Evolutionary conservation across 2,329 filamentous ascomycete species (phyloP).

Genomic region (Xylariaceae sp.): DNA sequence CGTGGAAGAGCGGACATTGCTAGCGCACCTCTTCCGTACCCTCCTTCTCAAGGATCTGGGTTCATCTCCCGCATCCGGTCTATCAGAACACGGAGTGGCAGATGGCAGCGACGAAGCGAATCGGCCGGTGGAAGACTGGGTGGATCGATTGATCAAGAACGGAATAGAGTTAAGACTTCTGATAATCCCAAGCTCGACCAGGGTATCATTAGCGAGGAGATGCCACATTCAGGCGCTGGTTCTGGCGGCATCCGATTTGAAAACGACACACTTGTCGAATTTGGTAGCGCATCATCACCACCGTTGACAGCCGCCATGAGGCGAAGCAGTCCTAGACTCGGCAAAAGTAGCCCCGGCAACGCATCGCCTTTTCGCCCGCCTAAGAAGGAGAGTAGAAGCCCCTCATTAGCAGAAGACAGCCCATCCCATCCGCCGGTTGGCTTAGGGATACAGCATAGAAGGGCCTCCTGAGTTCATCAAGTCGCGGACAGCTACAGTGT

Average conservation of each 20-base stretch:
- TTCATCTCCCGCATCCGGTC: constrained; percentile 14
- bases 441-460: constrained; percentile 12
- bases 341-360: constrained; percentile 6
- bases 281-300: constrained; percentile 19
- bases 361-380: constrained; percentile 3
- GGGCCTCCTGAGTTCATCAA: background rate
- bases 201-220: constrained; percentile 18
- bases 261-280: constrained; percentile 27
- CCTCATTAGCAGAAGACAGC: constrained; percentile 3
- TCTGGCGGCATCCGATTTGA: constrained; percentile 25
- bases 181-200: constrained; percentile 1
- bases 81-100: constrained; percentile 7
- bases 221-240: constrained; percentile 22
- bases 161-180: background rate
- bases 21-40: constrained; percentile 3
- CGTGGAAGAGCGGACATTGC: constrained; percentile 12
- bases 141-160: background rate
- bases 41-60: background rate
- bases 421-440: constrained; percentile 7
- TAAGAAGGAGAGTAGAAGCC: constrained; percentile 1
- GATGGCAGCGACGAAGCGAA: constrained; percentile 3
- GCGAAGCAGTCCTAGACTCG: constrained; percentile 7
- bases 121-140: background rate
- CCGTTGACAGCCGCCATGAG: constrained; percentile 7
- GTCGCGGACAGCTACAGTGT: background rate